Base-by-base conservation (phyloP, 2,329 filamentous ascomycete species). In the Xylaria sp. region DNA sequence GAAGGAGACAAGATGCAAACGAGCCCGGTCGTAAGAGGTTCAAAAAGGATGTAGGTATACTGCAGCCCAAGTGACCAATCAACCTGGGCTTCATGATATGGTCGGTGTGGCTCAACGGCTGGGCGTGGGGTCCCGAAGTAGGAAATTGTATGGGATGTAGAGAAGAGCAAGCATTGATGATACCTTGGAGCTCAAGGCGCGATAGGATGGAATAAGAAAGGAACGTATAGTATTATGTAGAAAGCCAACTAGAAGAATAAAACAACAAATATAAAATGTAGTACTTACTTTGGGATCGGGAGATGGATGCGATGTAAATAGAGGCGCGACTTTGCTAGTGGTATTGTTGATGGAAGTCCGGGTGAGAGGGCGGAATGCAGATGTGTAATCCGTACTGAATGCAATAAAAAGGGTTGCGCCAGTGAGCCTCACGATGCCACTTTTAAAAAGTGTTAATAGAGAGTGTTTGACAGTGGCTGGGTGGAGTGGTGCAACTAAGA, bases 361-460 rank as follows among this genome's bases (percentile, higher is more conserved):
- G 36, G 63, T 8, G 11, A 30, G 4, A 17, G 42, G 19, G 34
- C 32, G 58, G 14, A 47, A 27, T 47, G 8, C 11, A 30, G 54
- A 47, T 45, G 24, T 73, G 72, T 12, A 21, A 73, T 74, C 66
- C 69, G 55, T 74, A 75, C 72, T 72, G 73, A 70, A 72, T 69
- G 17, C 72, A 74, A 73, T 75, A 58, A 64, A 53, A 27, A 61
- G 45, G 55, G 42, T 56, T 48, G 67, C 71, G 73, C 68, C 67
- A 64, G 66, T 55, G 56, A 71, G 72, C 64, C 61, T 74, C 71
- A 74, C 73, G 71, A 75, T 75, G 69, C 61, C 64, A 45, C 68
- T 34, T 61, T 64, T 1, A 1, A 55, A 65, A 36, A 59, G 65
- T 27, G 56, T 54, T 61, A 58, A 59, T 50, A 57, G 61, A 61